Evolutionary conservation across 1,139 yeast genomes (phyloP).

Genomic region (Debaryomyces nepalensis): DNA sequence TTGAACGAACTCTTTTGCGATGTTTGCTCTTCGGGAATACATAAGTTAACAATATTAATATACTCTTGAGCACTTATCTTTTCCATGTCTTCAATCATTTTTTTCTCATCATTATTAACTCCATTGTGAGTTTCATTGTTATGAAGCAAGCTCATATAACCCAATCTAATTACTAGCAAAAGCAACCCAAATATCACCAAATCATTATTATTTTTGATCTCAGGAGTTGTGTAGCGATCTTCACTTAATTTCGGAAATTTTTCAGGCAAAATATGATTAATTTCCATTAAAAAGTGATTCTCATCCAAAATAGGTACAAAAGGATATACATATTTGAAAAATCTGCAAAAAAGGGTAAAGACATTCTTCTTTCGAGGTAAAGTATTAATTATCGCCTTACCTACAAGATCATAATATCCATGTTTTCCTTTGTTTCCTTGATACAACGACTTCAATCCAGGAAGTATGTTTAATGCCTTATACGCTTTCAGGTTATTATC

Average conservation of each 20-base stretch:
- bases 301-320: slow-evolving; percentile 46
- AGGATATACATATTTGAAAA: slow-evolving; percentile 46
- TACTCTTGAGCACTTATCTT: slow-evolving; percentile 30
- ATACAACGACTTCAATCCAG: slow-evolving; percentile 28
- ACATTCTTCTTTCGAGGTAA: slow-evolving; percentile 38
- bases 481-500: slow-evolving; percentile 17
- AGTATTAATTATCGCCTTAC: slow-evolving; percentile 32
- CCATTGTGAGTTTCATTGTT: slow-evolving; percentile 36
- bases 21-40: slow-evolving; percentile 37
- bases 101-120: slow-evolving; percentile 34
- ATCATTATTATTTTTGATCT: slow-evolving; percentile 38
- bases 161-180: slow-evolving; percentile 39
- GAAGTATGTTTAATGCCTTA: slow-evolving; percentile 21
- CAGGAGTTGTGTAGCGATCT: slow-evolving; percentile 25
- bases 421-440: slow-evolving; percentile 22
- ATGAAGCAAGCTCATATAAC: slow-evolving; percentile 47
- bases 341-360: slow-evolving; percentile 38
- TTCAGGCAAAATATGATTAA: slow-evolving; percentile 31
- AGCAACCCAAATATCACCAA: slow-evolving; percentile 38
- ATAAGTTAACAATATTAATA: slow-evolving; percentile 33
- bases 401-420: slow-evolving; percentile 37
- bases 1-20: slow-evolving; percentile 38
- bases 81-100: slow-evolving; percentile 35
- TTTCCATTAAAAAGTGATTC: slow-evolving; percentile 30
- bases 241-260: slow-evolving; percentile 29